A percentile compares a stretch with the other conserved stretches of the same genome.
These are phyloP conservation scores for Arachnopeziza araneosa DNA, from an alignment of 2,329 filamentous ascomycete species.

Conservation along the genomic window DNA sequence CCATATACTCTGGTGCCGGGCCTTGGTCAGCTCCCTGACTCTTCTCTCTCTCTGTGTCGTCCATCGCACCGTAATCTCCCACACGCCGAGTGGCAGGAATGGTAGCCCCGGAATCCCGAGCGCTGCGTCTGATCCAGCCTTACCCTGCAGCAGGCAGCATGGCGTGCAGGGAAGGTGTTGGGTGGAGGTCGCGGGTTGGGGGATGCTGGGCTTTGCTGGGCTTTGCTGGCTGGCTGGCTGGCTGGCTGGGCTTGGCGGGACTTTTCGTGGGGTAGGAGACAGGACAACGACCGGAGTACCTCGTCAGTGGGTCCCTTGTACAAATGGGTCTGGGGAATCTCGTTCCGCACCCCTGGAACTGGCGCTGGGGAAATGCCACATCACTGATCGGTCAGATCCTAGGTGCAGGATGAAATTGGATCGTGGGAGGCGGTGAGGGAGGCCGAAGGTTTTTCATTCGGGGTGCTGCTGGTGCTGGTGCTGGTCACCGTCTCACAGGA, in stretches of 20 bases:
- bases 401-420: neutral
- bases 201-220: neutral
- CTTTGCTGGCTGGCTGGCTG: too few relatives aligned
- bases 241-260: neutral
- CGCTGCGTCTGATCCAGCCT: neutral
- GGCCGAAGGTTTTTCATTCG: neutral
- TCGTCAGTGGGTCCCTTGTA: neutral
- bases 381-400: neutral
- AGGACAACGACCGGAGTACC: too few relatives aligned
- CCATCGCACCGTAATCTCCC: neutral
- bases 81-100: neutral
- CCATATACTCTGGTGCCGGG: neutral
- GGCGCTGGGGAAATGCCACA: neutral
- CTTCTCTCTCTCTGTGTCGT: neutral
- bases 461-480: neutral
- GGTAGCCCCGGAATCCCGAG: neutral
- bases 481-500: neutral
- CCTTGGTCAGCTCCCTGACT: neutral
- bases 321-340: neutral
- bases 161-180: neutral
- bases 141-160: neutral
- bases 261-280: neutral
- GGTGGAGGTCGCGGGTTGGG: neutral
- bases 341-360: neutral
- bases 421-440: neutral